These are phyloP conservation scores for Cryptomeria japonica DNA, from an alignment of 75 land plant species.

Conservation along the genomic window DNA sequence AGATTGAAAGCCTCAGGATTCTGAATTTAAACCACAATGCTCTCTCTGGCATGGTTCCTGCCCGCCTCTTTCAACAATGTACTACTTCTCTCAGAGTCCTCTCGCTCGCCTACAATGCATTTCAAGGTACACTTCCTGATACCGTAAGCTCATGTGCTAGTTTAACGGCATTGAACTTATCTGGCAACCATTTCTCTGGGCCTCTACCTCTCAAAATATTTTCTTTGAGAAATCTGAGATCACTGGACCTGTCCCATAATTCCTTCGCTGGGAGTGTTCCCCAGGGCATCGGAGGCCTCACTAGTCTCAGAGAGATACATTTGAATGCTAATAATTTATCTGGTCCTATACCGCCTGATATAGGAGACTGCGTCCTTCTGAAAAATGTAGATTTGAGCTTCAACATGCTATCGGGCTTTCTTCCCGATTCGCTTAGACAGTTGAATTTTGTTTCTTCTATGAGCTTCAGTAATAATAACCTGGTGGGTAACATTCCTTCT, in stretches of 20 bases:
- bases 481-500: conserved; percentile 60
- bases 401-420: conserved; percentile 55
- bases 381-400: conserved; percentile 55
- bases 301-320: conserved; percentile 28
- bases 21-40: conserved; percentile 62
- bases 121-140: conserved; percentile 50
- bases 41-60: conserved; percentile 46
- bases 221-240: conserved; percentile 39
- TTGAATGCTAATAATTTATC: conserved; percentile 45
- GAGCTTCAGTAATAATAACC: conserved; percentile 40
- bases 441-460: conserved; percentile 43
- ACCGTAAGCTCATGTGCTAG: conserved; percentile 43
- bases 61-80: conserved; percentile 52
- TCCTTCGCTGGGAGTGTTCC: conserved; percentile 57
- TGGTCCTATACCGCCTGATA: conserved; percentile 45
- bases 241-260: conserved; percentile 71
- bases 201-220: conserved; percentile 41
- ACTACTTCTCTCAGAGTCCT: conserved; percentile 34
- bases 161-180: conserved; percentile 54
- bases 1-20: conserved; percentile 25
- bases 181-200: conserved; percentile 52
- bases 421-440: conserved; percentile 50
- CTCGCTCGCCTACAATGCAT: conserved; percentile 48
- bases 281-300: conserved; percentile 31
- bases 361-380: conserved; percentile 47